Conservation (phyloP, 257 asterid species). For the Schizonepeta tenuifolia region DNA sequence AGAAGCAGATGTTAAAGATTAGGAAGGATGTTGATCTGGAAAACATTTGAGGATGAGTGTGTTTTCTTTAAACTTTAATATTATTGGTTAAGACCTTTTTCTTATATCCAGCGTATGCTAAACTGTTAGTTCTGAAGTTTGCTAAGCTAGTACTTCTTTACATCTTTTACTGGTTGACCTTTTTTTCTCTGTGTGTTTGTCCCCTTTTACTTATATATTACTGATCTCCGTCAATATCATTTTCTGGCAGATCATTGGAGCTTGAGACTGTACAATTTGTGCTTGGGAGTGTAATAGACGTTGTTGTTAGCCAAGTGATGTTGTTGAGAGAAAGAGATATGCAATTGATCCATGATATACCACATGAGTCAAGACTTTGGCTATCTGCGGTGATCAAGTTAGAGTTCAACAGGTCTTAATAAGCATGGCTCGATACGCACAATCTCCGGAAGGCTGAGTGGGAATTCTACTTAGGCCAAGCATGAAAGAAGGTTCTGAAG, state of each 20-base stretch:
- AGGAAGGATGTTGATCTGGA: constrained; percentile 69
- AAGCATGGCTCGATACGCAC: constrained; percentile 70
- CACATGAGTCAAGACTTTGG: constrained; percentile 76
- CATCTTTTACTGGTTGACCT: background rate
- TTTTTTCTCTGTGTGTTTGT: background rate
- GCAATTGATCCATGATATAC: constrained; percentile 75
- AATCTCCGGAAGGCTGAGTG: constrained; percentile 80
- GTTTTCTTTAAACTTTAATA: constrained; percentile 25
- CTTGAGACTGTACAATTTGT: constrained; percentile 69
- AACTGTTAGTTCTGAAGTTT: too few species aligned
- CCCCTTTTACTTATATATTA: background rate
- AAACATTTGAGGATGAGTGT: constrained; percentile 76
- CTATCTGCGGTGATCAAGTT: constrained; percentile 73
- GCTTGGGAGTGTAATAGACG: constrained; percentile 82
- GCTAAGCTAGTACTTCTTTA: background rate
- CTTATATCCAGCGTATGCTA: too few species aligned
- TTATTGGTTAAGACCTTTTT: background rate
- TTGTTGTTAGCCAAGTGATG: constrained; percentile 95
- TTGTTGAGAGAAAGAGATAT: constrained; percentile 68
- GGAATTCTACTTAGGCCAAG: constrained; percentile 78
- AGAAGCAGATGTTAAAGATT: constrained; percentile 86
- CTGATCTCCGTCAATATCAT: constrained; percentile 22
- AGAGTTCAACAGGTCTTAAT: constrained; percentile 79
- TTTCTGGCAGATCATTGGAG: constrained; percentile 60
- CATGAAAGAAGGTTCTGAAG: constrained; percentile 60